Percentiles rank a stretch among this genome's conserved stretches.
These are phyloP conservation scores for Euptelea pleiosperma DNA, from an alignment of 164 flowering plant species.

Conservation along the genomic window DNA sequence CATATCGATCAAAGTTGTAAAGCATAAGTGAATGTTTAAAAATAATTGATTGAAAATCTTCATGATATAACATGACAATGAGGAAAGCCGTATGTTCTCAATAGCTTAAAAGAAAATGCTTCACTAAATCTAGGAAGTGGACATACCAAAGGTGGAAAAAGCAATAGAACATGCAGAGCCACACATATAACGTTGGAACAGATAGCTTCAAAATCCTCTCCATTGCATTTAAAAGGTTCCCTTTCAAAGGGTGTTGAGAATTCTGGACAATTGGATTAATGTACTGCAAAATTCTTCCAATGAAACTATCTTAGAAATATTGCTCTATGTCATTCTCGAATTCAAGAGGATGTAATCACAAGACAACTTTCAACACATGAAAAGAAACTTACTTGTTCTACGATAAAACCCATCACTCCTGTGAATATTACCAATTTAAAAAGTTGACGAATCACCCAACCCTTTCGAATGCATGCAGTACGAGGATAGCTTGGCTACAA, in stretches of 20 bases:
- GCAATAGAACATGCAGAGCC: slow-evolving; percentile 99
- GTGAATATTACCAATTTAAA: slow-evolving; percentile 83
- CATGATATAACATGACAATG: too few species aligned
- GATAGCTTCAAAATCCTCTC: slow-evolving; percentile 98
- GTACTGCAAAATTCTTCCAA: slow-evolving; percentile 61
- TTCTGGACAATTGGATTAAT: slow-evolving; percentile 91
- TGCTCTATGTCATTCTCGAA: neutral
- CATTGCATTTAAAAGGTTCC: slow-evolving; percentile 70
- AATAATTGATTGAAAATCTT: neutral
- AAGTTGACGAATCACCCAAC: slow-evolving; percentile 86
- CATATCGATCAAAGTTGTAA: neutral
- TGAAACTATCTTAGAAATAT: slow-evolving; percentile 23
- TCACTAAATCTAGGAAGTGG: slow-evolving; percentile 3
- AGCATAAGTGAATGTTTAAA: neutral
- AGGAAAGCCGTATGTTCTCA: neutral
- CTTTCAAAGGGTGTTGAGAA: slow-evolving; percentile 95
- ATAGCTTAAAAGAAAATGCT: too few species aligned
- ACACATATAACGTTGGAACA: slow-evolving; percentile 90
- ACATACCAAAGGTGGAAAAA: slow-evolving; percentile 93
- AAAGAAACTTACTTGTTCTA: slow-evolving; percentile 66
- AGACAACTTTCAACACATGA: neutral
- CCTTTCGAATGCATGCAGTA: slow-evolving; percentile 61
- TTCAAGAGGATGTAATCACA: neutral
- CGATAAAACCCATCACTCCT: slow-evolving; percentile 89
- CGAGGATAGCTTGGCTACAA: slow-evolving; percentile 89